Percentiles rank a stretch among this genome's conserved stretches.
phyloP scores from a whole-genome alignment of 371 early-diverging fungal species.

The Phascolomyces articulosus region DNA sequence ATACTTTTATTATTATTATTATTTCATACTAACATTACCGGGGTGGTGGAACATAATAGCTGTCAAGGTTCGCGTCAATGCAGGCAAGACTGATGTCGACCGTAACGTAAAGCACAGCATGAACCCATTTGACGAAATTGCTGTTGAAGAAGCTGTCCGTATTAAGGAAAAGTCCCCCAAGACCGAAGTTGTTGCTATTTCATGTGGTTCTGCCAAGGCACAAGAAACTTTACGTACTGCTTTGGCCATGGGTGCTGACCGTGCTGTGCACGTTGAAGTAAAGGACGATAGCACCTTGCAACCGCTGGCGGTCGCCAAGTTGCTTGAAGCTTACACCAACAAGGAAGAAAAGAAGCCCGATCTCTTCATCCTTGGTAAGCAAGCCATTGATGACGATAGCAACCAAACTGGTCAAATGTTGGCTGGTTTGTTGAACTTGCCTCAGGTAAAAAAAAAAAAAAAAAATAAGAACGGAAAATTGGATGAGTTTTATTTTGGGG shows the following conservation, averaged over 20 bases:
- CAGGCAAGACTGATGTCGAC: slow-evolving; percentile 90
- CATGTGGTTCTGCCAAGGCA: slow-evolving; percentile 89
- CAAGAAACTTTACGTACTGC: slow-evolving; percentile 96
- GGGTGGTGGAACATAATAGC: slow-evolving; percentile 34
- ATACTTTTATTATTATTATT: not conserved
- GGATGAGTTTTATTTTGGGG: too few species aligned
- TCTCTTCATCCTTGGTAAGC: slow-evolving; percentile 96
- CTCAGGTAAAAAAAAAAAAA: slow-evolving; percentile 67
- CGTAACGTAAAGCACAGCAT: slow-evolving; percentile 97
- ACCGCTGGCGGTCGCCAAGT: slow-evolving; percentile 91
- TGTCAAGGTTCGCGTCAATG: slow-evolving; percentile 96
- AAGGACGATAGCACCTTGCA: slow-evolving; percentile 74
- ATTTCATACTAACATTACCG: not conserved
- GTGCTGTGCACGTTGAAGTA: slow-evolving; percentile 93
- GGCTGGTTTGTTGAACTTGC: slow-evolving; percentile 94
- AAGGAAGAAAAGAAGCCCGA: slow-evolving; percentile 89
- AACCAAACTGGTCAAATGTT: slow-evolving; percentile 99
- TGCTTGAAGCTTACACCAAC: slow-evolving; percentile 84
- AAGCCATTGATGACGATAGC: slow-evolving; percentile 98
- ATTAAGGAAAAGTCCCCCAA: slow-evolving; percentile 84
- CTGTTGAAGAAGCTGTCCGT: slow-evolving; percentile 94
- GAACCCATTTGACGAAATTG: slow-evolving; percentile 99
- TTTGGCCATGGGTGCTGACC: slow-evolving; percentile 98
- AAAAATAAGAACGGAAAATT: not conserved
- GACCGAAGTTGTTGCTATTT: slow-evolving; percentile 86